Evolutionary conservation across 768 basidiomycete species (phyloP), one percentile per base, ranked within the genome.

Genomic region (Russula virescens): DNA sequence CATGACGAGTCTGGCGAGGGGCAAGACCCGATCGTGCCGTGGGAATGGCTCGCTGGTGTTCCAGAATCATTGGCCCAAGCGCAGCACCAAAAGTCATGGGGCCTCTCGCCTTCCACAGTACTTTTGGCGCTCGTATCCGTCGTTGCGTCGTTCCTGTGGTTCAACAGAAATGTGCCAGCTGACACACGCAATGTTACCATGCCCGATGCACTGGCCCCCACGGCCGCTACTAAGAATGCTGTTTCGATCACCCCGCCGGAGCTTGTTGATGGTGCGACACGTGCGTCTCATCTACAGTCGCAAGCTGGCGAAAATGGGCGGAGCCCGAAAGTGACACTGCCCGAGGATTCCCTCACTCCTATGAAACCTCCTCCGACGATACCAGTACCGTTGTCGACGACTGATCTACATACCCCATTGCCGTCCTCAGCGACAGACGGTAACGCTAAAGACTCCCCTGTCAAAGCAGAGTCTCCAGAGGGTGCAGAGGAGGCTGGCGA

Each of bases 401-500:
- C 31, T 8, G 43, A 31, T 42, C 31, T 11, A 19, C 40, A 56
- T 42, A n/a, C 46, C 18, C 48, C 48, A n/a, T 10, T 45, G 13
- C n/a, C n/a, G 8, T 28, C 28, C 19, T 26, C 50, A 10, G n/a
- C 50, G 11, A n/a, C 26, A 23, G 52, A 45, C 49, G 35, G 18
- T 7, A 21, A 10, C 4, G 19, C 31, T 13, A 55, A 59, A 23
- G 14, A 5, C 7, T 52, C 50, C 19, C 49, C n/a, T 28, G 31
- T 16, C 34, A 64, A 60, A 50, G 19, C 47, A 8, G 62, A 50
- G 40, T 25, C 54, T 14, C 45, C 84, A 84, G 60, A 84, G 80
- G 67, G 84, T 83, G 67, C 78, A 72, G 60, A 84, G 80, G 67
- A 85, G 83, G 68, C 77, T 72, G 75, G 75, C 1, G 75, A 72